These are phyloP conservation scores for Chytriomyces hyalinus DNA, from an alignment of 192 early-diverging fungal species.

Conservation along the genomic window DNA sequence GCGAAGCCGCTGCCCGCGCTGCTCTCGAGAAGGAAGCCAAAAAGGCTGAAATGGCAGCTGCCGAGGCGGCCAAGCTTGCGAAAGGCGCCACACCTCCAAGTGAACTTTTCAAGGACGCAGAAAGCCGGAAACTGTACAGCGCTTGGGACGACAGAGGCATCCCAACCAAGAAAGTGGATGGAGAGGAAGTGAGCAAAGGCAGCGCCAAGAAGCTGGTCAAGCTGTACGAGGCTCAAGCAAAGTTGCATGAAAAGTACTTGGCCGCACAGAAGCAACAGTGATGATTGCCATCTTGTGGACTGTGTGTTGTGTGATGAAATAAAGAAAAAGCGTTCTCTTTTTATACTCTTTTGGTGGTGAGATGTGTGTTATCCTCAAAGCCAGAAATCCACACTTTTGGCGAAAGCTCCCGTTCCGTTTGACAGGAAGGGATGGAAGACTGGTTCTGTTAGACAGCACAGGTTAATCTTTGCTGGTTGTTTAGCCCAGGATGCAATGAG, in stretches of 20 bases:
- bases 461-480: conserved; percentile 2
- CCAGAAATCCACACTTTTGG: conserved; percentile 2
- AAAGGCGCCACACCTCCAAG: conserved; percentile 77
- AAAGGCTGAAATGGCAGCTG: conserved; percentile 64
- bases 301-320: no score
- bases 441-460: conserved; percentile 11
- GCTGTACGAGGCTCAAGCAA: conserved; percentile 83
- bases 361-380: conserved; percentile 2
- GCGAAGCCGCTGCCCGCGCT: conserved; percentile 59
- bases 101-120: conserved; percentile 80
- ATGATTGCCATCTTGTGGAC: no score
- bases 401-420: not conserved
- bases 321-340: no score
- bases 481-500: conserved; percentile 6
- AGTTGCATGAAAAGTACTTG: conserved; percentile 87
- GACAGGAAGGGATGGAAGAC: not conserved
- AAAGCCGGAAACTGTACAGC: conserved; percentile 65
- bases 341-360: not conserved
- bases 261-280: conserved; percentile 7
- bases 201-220: conserved; percentile 87
- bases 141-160: conserved; percentile 85
- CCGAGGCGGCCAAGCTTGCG: conserved; percentile 74
- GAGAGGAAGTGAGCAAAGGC: conserved; percentile 83
- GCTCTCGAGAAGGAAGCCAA: conserved; percentile 69
- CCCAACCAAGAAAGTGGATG: conserved; percentile 82